Conservation (phyloP, 106 monocot species). For the Cymbidium sinense region DNA sequence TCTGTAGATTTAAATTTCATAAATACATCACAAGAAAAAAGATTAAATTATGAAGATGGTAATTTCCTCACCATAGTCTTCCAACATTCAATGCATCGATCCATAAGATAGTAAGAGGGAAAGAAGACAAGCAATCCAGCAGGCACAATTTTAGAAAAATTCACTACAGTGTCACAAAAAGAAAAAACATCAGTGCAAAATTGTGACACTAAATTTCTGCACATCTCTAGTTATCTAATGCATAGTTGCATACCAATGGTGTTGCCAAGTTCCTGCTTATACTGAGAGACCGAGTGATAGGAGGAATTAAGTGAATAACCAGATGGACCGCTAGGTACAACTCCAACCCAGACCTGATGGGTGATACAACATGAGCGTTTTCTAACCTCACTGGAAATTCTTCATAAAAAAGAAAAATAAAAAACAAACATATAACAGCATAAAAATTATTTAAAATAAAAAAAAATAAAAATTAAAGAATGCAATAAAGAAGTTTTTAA, state of each 20-base stretch:
- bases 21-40: neutral
- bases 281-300: slow-evolving; percentile 80
- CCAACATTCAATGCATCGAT: slow-evolving; percentile 90
- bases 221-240: neutral
- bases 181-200: neutral
- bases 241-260: slow-evolving; percentile 82
- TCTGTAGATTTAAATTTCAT: slow-evolving; percentile 26
- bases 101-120: slow-evolving; percentile 96
- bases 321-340: slow-evolving; percentile 84
- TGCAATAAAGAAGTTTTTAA: neutral
- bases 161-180: slow-evolving; percentile 43
- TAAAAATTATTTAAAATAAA: neutral
- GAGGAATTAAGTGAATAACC: slow-evolving; percentile 83
- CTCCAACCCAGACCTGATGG: slow-evolving; percentile 93
- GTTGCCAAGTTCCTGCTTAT: slow-evolving; percentile 94
- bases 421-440: neutral
- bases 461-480: slow-evolving; percentile 1
- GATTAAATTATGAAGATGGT: neutral
- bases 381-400: slow-evolving; percentile 89
- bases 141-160: slow-evolving; percentile 92
- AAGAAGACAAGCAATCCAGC: slow-evolving; percentile 97
- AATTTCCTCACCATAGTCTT: slow-evolving; percentile 65
- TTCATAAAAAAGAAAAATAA: slow-evolving; percentile 25
- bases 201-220: neutral
- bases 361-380: slow-evolving; percentile 88